Evolutionary conservation across 202 grass and related monocot genomes (phyloP), one percentile per base, ranked within the genome.

Genomic region (Eragrostis tef): DNA sequence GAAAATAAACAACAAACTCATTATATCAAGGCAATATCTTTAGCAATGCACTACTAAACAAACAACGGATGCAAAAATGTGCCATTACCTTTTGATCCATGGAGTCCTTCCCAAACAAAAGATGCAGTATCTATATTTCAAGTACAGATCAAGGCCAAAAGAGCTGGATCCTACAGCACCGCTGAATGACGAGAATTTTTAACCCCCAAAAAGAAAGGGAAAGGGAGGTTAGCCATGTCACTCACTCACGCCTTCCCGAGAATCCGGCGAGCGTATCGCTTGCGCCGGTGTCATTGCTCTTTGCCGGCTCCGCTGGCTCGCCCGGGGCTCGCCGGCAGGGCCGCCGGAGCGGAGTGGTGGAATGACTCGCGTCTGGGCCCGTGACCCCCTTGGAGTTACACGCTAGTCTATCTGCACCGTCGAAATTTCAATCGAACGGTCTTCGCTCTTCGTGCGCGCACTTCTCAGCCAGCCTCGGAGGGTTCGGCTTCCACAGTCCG

Each of bases 371-470:
- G 34, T 39, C 3, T 39, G 34, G 34, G 34, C 1, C 34, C 34
- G 15, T 12, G 49, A 14, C 49, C 64, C 11, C 12, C 8, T 16
- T 49, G 60, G 43, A 52, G 29, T 17, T 44, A 27, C 59, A 21
- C 44, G 5, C 19, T 29, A 5, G 78, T 6, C 0, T 25, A 56
- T 72, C 46, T 78, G 21, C 47, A 8, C 79, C 73, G 56, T 87
- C 43, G 39, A 65, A 20, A 39, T 78, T 39, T 51, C 56, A 65
- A 66, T 49, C 48, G 47, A 22, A 83, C 66, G 79, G 85, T 14
- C 14, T 31, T 6, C 34, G 31, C 16, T 63, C 11, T 2, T 2
- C 48, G 56, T 17, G 53, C 56, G 14, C 25, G 26, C 45, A 16
- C 56, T 12, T 24, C 27, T 39, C 29, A 2, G 2, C 46, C 73